Conservation (phyloP, 371 early-diverging fungal genomes). For the Mortierella sp. region DNA sequence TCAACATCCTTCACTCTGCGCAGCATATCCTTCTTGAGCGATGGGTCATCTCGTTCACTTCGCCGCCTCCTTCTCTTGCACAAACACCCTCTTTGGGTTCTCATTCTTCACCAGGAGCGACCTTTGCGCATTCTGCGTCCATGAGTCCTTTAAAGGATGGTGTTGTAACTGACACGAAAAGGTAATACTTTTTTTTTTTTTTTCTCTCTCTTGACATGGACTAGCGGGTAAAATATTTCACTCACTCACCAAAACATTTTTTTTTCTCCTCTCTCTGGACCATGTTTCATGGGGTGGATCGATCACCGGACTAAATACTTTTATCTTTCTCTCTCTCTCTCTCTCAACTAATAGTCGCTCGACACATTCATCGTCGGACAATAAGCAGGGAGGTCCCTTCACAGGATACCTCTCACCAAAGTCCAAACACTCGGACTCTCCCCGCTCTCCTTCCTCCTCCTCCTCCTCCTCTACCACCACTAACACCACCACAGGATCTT, state of each 20-base stretch:
- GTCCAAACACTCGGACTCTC: constrained; percentile 15
- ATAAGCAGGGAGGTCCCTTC: constrained; percentile 13
- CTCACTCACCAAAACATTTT: constrained; percentile 1
- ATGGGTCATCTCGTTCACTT: constrained; percentile 51
- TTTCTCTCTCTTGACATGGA: constrained; percentile 14
- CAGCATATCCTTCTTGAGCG: constrained; percentile 38
- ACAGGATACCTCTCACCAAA: constrained; percentile 33
- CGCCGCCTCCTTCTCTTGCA: background rate
- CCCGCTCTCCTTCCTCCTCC: constrained; percentile 18
- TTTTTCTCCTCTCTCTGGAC: background rate
- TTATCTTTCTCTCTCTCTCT: constrained; percentile 4
- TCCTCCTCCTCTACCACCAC: too few species aligned
- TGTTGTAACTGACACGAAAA: constrained; percentile 7
- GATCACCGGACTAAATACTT: background rate
- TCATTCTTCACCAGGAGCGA: background rate
- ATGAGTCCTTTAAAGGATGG: background rate
- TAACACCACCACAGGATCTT: constrained; percentile 11
- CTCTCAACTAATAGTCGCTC: background rate
- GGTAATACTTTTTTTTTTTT: constrained; percentile 24
- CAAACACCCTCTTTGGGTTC: too few species aligned
- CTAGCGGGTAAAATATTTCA: too few species aligned
- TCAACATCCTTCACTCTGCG: constrained; percentile 39
- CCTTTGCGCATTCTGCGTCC: constrained; percentile 13
- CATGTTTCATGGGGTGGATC: too few species aligned
- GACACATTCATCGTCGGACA: constrained; percentile 2